These are phyloP conservation scores for Boechera divaricarpa DNA, from an alignment of 345 rosid species.

Conservation along the genomic window DNA sequence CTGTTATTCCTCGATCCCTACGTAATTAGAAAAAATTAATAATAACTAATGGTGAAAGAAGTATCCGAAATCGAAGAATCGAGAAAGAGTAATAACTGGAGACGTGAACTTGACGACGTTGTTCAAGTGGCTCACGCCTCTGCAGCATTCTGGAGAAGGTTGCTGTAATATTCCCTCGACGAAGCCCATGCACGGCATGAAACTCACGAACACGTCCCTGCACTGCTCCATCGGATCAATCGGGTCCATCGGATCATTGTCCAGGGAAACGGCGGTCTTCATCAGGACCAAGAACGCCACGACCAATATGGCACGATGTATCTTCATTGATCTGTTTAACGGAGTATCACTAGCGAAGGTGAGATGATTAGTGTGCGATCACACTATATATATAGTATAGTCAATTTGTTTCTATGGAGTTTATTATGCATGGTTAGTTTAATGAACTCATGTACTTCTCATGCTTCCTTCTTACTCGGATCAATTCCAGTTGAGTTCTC, in stretches of 20 bases:
- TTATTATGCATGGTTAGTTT: constrained; percentile 21
- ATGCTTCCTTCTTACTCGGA: constrained; percentile 42
- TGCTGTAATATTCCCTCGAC: constrained; percentile 38
- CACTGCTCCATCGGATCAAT: constrained; percentile 16
- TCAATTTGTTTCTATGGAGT: constrained; percentile 1
- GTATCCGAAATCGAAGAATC: neutral
- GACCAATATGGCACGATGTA: constrained; percentile 21
- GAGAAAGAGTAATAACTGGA: constrained; percentile 29
- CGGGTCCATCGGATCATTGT: neutral
- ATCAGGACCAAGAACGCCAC: constrained; percentile 28
- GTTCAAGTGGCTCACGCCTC: constrained; percentile 46
- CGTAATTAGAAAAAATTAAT: neutral
- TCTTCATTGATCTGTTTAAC: constrained; percentile 28
- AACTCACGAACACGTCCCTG: constrained; percentile 34
- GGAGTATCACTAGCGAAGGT: neutral
- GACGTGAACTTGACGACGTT: constrained; percentile 36
- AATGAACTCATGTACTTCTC: constrained; percentile 29
- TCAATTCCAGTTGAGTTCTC: constrained; percentile 24
- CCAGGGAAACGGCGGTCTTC: constrained; percentile 23
- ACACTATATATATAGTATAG: neutral
- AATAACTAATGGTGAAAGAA: neutral
- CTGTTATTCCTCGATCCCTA: constrained; percentile 13
- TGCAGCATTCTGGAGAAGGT: constrained; percentile 49
- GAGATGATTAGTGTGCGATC: constrained; percentile 8
- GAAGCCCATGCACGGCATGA: constrained; percentile 48